Conservation (phyloP, 169 alveolate genomes). For the Perkinsus chesapeaki region DNA sequence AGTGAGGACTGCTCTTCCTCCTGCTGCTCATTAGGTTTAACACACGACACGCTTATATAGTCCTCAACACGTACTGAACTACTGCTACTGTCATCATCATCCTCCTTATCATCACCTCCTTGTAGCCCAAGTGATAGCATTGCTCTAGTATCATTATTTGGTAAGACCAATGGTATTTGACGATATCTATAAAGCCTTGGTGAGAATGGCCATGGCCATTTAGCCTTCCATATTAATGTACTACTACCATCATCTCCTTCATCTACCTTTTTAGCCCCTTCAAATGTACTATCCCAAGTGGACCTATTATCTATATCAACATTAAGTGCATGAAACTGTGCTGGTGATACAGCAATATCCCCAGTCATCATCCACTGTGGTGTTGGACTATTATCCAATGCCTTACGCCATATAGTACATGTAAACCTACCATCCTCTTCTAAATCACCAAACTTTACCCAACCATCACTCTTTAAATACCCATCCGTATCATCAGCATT, state of each 20-base stretch:
- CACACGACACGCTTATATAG: not conserved
- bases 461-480: not conserved
- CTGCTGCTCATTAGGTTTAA: not conserved
- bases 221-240: not conserved
- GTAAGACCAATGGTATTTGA: not conserved
- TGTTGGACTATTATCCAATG: not conserved
- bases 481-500: not conserved
- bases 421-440: not conserved
- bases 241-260: not conserved
- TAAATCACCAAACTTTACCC: not conserved
- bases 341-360: not conserved
- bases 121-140: not conserved
- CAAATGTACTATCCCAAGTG: not conserved
- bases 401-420: not conserved
- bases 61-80: not conserved
- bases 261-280: not conserved
- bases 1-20: not conserved
- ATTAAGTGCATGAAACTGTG: not conserved
- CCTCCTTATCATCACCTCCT: not conserved
- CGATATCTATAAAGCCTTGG: not conserved
- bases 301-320: not conserved
- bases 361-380: not conserved
- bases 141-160: not conserved
- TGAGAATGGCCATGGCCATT: not conserved
- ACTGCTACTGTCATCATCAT: not conserved